Evolutionary conservation across 73 alveolate genomes (phyloP), one percentile per base, ranked within the genome.

Genomic region (Stentor coeruleus): DNA sequence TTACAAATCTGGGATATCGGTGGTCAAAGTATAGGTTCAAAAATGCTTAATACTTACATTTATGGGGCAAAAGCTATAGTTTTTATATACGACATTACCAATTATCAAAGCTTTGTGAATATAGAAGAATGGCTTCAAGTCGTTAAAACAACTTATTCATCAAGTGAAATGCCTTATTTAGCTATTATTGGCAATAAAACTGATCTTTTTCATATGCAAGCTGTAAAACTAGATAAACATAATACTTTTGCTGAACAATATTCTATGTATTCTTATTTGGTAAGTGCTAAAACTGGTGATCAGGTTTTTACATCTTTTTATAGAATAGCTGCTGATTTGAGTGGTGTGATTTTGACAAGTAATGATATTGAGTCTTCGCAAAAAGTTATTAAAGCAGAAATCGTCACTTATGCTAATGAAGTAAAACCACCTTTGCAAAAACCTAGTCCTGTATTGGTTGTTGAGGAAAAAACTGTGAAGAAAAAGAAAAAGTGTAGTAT

Each of bases 321-420:
- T 66, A 90, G 92, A 74, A 85, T 93, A 58, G 98, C 98, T 2
- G 98, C 98, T 3, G 98, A 93, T 66, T 86, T 93, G 30, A 91
- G 95, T 6, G 98, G 98, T 59, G 81, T 74, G 3, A 85, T 59
- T 59, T 57, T 87, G 35, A 35, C 74, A 35, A 82, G 74, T 3
- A 35, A 0, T 57, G 30, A 15, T 72, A 37, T 35, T 3, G 83
- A 82, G 84, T 82, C 74, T 31, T 79, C 86, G 36, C 84, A 82
- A 37, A 82, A 31, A 59, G 73, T 49, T 30, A 38, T 38, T 38
- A 28, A n/a, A 31, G 88, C 88, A 11, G 82, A 82, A 59, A 37
- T 82, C 57, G 39, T 82, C n/a, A 82, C 66, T 28, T 84, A 82
- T 66, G 59, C 74, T 2, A 31, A 79, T 26, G 33, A 28, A 30